Conservation (phyloP, 116 monocot species). For the Dioscorea cayenensis region DNA sequence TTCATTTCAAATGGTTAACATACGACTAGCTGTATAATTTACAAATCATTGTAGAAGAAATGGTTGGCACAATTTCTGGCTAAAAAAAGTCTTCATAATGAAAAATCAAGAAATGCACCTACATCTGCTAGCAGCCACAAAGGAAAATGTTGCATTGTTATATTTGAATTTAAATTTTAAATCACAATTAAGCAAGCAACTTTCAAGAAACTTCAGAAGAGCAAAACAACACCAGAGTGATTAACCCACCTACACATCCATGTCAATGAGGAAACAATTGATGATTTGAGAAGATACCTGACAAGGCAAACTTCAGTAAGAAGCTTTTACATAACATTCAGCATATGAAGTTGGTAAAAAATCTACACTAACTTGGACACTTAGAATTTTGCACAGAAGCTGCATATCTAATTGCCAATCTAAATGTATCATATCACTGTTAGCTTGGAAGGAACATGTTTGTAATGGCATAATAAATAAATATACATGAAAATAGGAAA, state of each 20-base stretch:
- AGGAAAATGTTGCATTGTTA: neutral
- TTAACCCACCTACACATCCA: constrained; percentile 27
- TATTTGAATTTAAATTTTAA: neutral
- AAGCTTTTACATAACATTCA: neutral
- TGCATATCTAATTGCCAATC: neutral
- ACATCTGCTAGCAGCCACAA: neutral
- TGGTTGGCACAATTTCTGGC: neutral
- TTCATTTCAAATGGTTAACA: too few species aligned
- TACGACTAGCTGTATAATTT: too few species aligned
- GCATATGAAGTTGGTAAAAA: neutral
- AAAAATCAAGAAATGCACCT: neutral
- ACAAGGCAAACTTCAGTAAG: constrained; percentile 1
- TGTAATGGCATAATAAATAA: too few species aligned
- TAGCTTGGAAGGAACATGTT: too few species aligned
- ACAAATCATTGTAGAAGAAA: too few species aligned
- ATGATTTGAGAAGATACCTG: constrained; percentile 31
- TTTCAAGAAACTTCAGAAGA: neutral
- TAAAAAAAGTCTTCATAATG: neutral
- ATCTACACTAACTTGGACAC: neutral
- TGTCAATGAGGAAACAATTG: constrained; percentile 20
- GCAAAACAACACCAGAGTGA: neutral
- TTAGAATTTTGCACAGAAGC: neutral
- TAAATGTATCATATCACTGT: too few species aligned
- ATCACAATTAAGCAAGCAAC: neutral
- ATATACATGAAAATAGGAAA: too few species aligned